Evolutionary conservation across 164 flowering plant species (phyloP).

Genomic region (Cinnamomum micranthum): DNA sequence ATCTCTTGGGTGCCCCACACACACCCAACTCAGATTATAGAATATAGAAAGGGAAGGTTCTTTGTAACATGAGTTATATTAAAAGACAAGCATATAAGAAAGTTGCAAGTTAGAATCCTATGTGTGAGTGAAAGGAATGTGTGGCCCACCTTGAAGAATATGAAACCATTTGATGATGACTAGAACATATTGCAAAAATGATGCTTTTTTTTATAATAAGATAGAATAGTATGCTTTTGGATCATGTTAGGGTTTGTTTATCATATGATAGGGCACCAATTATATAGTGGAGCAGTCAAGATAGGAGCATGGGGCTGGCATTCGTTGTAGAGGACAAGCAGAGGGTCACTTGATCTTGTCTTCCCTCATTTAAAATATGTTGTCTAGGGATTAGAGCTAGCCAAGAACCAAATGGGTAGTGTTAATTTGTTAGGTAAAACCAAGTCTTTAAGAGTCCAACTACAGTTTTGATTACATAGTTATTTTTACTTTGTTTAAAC

Average conservation of each 20-base stretch:
- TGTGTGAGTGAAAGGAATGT: constrained; percentile 31
- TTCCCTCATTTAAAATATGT: constrained; percentile 8
- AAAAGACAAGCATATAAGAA: constrained; percentile 17
- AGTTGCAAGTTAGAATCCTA: constrained; percentile 39
- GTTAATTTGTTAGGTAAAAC: no score
- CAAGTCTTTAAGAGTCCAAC: no score
- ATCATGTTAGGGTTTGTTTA: neutral
- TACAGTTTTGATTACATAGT: no score
- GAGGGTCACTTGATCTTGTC: constrained; percentile 26
- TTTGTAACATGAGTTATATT: constrained; percentile 15
- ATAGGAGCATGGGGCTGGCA: constrained; percentile 9
- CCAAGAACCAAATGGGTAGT: no score
- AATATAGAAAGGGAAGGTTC: constrained; percentile 17
- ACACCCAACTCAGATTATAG: constrained; percentile 9
- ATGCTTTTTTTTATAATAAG: neutral
- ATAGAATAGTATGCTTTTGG: neutral
- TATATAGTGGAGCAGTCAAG: neutral
- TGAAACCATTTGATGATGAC: constrained; percentile 15
- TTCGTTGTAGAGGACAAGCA: constrained; percentile 16
- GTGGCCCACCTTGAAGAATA: constrained; percentile 1
- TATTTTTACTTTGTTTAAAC: no score
- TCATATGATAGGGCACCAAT: neutral
- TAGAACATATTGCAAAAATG: constrained; percentile 10
- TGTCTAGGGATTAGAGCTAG: neutral
- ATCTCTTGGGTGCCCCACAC: constrained; percentile 18